Evolutionary conservation across 306 rosid genomes (phyloP), one percentile per base, ranked within the genome.

Genomic region (Pyrus communis): DNA sequence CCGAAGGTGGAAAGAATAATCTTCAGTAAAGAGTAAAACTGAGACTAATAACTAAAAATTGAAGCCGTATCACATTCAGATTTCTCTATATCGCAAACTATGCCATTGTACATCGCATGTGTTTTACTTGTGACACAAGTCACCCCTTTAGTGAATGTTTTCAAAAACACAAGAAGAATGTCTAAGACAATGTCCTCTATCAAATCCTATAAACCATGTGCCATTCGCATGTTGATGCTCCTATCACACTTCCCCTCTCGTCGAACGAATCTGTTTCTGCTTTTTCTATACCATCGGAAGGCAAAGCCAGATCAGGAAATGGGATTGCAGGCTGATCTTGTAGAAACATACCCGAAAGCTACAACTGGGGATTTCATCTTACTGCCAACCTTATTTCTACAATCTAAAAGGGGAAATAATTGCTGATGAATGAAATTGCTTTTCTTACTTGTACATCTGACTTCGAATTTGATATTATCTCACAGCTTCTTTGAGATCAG

Each of bases 401-500:
- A 57, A 30, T 35, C 25, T 57, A 55, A 2, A 27, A 35, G 60
- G 35, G 76, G 76, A 72, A 55, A 72, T 17, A 17, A 4, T 23
- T 21, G 30, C 7, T 51, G 74, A 57, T 19, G 43, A 51, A 59
- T n/a, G 54, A 63, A 82, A 68, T 69, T 79, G 75, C 46, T 61
- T 55, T 49, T 33, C 54, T 78, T 72, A 49, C 72, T 46, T 51
- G 28, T 40, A 18, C 22, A 66, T 64, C 17, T 55, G 40, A 46
- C 69, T 69, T 43, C 23, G 62, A 70, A 63, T 64, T 52, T 55
- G 27, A 55, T 19, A 31, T 69, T 33, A 25, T 61, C 58, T 60
- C 52, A 6, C 30, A 65, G 42, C 60, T 64, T 76, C 11, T 21
- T 18, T 12, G 61, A 73, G 52, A 82, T 84, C 82, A 92, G 62